Percentiles rank a stretch among this genome's conserved stretches.
phyloP scores from a whole-genome alignment of 352 stramenopile genomes.

The Thalassiosira livingstoniorum region DNA sequence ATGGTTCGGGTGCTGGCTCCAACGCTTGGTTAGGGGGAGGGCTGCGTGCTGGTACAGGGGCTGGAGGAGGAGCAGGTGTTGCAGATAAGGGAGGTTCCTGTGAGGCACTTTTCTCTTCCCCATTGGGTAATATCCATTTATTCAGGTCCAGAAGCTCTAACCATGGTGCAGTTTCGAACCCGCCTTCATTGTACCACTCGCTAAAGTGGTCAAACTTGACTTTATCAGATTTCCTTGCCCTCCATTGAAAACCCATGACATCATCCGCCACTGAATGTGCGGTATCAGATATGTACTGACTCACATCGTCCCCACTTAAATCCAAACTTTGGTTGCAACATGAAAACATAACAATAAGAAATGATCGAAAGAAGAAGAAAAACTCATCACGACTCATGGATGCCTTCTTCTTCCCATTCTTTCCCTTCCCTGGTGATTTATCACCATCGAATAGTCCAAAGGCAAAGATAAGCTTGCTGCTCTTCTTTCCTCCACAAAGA shows the following conservation, averaged over 20 bases:
- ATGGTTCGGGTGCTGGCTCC: conserved; percentile 15
- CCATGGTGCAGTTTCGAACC: conserved; percentile 95
- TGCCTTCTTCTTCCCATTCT: conserved; percentile 61
- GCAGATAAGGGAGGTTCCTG: not conserved
- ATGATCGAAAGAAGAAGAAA: conserved; percentile 94
- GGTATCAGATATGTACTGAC: conserved; percentile 88
- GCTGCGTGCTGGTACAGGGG: not conserved
- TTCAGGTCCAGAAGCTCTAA: conserved; percentile 95
- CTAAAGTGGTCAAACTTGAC: conserved; percentile 95
- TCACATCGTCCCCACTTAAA: conserved; percentile 90
- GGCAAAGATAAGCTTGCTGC: conserved; percentile 90
- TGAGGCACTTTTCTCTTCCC: not conserved
- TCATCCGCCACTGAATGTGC: conserved; percentile 82
- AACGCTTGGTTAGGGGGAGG: not conserved
- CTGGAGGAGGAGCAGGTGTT: conserved; percentile 22
- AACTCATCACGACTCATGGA: conserved; percentile 85
- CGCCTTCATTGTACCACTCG: conserved; percentile 95
- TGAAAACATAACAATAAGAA: conserved; percentile 95
- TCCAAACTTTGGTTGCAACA: conserved; percentile 91
- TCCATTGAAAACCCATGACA: conserved; percentile 79
- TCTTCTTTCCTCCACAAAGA: conserved; percentile 94
- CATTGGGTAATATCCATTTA: conserved; percentile 90
- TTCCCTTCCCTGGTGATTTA: conserved; percentile 78
- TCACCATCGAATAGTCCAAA: conserved; percentile 91
- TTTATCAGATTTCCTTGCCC: conserved; percentile 77